A percentile compares a stretch with the other conserved stretches of the same genome.
Evolutionary conservation across 768 basidiomycete species (phyloP).

Genomic region (Pisolithus orientalis): DNA sequence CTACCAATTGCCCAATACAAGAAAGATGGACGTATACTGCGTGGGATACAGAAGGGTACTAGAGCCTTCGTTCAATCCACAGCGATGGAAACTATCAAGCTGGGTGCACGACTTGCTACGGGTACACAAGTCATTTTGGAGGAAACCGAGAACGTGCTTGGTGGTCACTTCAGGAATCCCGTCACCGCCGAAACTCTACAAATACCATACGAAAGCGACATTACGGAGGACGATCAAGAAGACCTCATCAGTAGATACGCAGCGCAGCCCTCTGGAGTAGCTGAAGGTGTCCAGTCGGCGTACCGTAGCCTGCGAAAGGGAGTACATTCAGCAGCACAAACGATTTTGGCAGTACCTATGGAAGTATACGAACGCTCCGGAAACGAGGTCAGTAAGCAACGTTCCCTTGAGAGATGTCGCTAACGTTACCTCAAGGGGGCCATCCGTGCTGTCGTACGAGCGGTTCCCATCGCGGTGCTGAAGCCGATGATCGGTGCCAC

Average conservation of each 20-base stretch:
- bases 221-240: constrained; percentile 29
- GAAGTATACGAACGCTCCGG: constrained; percentile 95
- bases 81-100: constrained; percentile 90
- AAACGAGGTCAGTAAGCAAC: constrained; percentile 58
- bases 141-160: constrained; percentile 86
- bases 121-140: constrained; percentile 98
- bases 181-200: constrained; percentile 66
- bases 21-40: constrained; percentile 89
- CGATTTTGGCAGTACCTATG: constrained; percentile 98
- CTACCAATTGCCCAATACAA: constrained; percentile 96
- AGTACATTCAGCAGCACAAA: constrained; percentile 91
- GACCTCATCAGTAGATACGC: constrained; percentile 86
- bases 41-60: constrained; percentile 91
- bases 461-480: constrained; percentile 94
- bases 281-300: constrained; percentile 87
- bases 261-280: constrained; percentile 77
- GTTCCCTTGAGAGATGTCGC: background rate
- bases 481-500: constrained; percentile 98
- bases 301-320: constrained; percentile 85
- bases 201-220: constrained; percentile 29
- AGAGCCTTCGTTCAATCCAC: constrained; percentile 91
- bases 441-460: constrained; percentile 89
- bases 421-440: constrained; percentile 55
- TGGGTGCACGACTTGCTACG: constrained; percentile 90
- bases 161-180: constrained; percentile 63